Evolutionary conservation across 768 basidiomycete species (phyloP).

Genomic region (Harrya chromipes): DNA sequence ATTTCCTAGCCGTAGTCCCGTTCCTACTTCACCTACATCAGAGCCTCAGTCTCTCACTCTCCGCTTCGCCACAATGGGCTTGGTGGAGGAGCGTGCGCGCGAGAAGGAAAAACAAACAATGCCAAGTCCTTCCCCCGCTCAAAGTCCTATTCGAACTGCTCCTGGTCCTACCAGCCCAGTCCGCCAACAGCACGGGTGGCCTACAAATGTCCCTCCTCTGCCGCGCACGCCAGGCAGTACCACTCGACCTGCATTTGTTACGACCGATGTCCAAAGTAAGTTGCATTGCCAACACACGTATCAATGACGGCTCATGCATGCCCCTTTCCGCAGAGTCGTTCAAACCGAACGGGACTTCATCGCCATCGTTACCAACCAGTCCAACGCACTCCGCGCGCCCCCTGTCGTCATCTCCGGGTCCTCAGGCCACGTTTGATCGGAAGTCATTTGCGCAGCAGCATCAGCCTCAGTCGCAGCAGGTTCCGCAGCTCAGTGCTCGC

Average conservation of each 20-base stretch:
- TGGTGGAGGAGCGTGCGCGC: constrained; percentile 21
- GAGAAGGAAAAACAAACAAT: constrained; percentile 10
- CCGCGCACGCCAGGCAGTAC: constrained; percentile 23
- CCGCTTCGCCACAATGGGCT: constrained; percentile 30
- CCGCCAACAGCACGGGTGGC: constrained; percentile 22
- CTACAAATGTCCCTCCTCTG: constrained; percentile 26
- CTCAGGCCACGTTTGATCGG: constrained; percentile 21
- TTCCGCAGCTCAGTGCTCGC: constrained; percentile 21
- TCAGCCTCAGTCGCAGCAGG: constrained; percentile 12
- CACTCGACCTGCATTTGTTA: constrained; percentile 12
- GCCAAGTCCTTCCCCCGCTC: constrained; percentile 1
- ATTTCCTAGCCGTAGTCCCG: constrained; percentile 6
- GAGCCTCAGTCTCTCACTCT: constrained; percentile 30
- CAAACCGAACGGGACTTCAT: constrained; percentile 12
- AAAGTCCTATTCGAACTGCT: constrained; percentile 13
- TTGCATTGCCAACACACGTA: neutral
- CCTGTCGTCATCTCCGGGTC: constrained; percentile 21
- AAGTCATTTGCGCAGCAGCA: constrained; percentile 16
- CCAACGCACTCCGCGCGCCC: constrained; percentile 15
- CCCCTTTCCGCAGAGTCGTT: neutral
- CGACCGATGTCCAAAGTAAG: constrained; percentile 14
- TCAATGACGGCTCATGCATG: constrained; percentile 5
- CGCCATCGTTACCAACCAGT: constrained; percentile 22
- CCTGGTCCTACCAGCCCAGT: constrained; percentile 11
- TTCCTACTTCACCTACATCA: neutral